These are phyloP conservation scores for Scutellaria barbata DNA, from an alignment of 257 asterid species.

Conservation along the genomic window DNA sequence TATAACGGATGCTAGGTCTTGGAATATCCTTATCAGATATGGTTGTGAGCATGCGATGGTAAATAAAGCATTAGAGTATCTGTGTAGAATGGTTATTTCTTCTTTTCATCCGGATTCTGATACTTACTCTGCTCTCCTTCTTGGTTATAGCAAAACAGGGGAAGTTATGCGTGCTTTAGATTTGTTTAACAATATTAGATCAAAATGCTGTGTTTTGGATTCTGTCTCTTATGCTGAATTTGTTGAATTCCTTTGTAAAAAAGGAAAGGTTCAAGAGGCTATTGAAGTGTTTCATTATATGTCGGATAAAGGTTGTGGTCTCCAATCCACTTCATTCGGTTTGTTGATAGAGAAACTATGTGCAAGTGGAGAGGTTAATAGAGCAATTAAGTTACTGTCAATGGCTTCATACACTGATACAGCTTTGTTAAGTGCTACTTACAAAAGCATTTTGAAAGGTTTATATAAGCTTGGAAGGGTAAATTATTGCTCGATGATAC, in stretches of 20 bases:
- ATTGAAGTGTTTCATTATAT: conserved; percentile 54
- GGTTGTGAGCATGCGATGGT: conserved; percentile 52
- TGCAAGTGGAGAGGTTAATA: conserved; percentile 41
- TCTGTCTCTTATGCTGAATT: conserved; percentile 58
- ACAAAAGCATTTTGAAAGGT: conserved; percentile 57
- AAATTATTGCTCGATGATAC: conserved; percentile 41
- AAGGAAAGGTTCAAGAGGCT: conserved; percentile 57
- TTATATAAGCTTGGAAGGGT: conserved; percentile 44
- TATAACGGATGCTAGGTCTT: conserved; percentile 53
- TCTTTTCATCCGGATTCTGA: conserved; percentile 52
- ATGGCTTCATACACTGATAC: conserved; percentile 46
- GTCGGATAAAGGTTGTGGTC: conserved; percentile 53
- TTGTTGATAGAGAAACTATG: conserved; percentile 55
- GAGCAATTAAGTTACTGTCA: conserved; percentile 52
- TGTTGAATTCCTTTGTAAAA: conserved; percentile 55
- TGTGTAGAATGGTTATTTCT: conserved; percentile 65
- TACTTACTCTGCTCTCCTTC: conserved; percentile 70
- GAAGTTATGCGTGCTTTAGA: conserved; percentile 50
- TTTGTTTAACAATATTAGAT: conserved; percentile 49
- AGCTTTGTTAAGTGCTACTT: conserved; percentile 38
- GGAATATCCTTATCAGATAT: conserved; percentile 65
- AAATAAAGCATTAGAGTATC: conserved; percentile 59
- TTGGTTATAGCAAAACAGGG: conserved; percentile 63
- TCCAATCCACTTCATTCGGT: conserved; percentile 50
- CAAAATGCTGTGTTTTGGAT: conserved; percentile 58